These are phyloP conservation scores for Aspergillus sp. DNA, from an alignment of 2,329 filamentous ascomycete genomes.

Conservation along the genomic window DNA sequence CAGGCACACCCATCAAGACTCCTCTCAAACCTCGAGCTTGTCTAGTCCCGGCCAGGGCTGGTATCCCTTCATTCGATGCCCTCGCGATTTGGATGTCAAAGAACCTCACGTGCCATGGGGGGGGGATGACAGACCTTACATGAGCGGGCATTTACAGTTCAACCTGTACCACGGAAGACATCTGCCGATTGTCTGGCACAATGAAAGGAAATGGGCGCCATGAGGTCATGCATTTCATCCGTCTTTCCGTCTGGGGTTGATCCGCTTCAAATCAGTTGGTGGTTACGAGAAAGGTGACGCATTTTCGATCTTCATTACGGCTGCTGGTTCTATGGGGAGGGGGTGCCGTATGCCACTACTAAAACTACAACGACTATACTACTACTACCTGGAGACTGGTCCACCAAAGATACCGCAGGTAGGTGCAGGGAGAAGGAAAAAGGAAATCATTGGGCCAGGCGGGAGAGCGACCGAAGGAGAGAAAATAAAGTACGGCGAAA, in stretches of 20 bases:
- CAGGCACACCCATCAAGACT: neutral
- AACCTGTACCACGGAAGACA: neutral
- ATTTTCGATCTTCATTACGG: too few relatives aligned
- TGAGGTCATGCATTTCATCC: neutral
- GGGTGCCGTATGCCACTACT: too few relatives aligned
- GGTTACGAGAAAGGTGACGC: too few relatives aligned
- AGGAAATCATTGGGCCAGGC: neutral
- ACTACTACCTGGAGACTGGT: too few relatives aligned
- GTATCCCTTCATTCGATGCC: neutral
- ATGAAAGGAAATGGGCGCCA: slow-evolving; percentile 1
- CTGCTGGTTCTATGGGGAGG: too few relatives aligned
- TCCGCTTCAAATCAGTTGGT: too few relatives aligned
- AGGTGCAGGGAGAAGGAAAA: too few relatives aligned
- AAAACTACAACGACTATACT: too few relatives aligned
- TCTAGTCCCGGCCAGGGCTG: neutral
- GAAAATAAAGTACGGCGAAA: slow-evolving; percentile 12
- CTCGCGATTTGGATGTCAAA: neutral
- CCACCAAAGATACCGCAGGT: too few relatives aligned
- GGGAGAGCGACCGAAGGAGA: neutral
- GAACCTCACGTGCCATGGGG: neutral
- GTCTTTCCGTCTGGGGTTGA: neutral
- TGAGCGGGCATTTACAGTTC: neutral
- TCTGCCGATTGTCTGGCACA: neutral
- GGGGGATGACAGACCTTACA: neutral
- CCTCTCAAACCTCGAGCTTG: neutral